A percentile compares a stretch with the other conserved stretches of the same genome.
These are phyloP conservation scores for Chlorella sp. DNA, from an alignment of 139 green algal genomes.

Conservation along the genomic window DNA sequence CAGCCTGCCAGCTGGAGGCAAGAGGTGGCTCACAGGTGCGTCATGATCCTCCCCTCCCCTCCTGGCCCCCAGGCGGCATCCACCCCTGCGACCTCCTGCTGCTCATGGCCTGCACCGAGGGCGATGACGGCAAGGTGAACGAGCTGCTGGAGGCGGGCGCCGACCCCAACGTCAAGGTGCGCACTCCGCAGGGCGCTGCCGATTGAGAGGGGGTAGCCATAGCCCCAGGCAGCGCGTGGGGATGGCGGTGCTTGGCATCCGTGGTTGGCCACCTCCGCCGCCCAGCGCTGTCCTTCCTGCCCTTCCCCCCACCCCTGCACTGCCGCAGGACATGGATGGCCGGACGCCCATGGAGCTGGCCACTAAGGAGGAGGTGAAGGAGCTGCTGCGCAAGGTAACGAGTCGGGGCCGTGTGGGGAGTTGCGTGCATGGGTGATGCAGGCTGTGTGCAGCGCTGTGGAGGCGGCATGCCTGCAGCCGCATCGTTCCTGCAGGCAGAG, in stretches of 20 bases:
- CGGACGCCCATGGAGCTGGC: conserved; percentile 77
- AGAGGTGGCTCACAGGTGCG: too few relatives aligned
- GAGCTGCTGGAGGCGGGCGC: conserved; percentile 88
- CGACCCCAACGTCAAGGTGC: conserved; percentile 63
- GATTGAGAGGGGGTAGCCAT: background rate
- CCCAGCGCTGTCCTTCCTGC: too few relatives aligned
- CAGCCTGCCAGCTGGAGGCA: background rate
- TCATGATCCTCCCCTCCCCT: background rate
- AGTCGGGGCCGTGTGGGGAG: too few relatives aligned
- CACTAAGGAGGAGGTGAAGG: conserved; percentile 66
- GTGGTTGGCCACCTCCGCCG: too few relatives aligned
- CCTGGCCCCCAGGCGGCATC: conserved; percentile 55
- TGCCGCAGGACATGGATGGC: conserved; percentile 71
- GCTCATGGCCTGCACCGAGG: conserved; percentile 88
- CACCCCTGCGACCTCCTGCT: conserved; percentile 93
- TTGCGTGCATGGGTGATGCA: too few relatives aligned
- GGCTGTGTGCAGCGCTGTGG: too few relatives aligned
- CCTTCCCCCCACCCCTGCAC: background rate
- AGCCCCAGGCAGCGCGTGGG: background rate
- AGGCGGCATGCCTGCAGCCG: too few relatives aligned
- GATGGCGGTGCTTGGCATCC: background rate
- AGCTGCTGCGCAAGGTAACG: conserved; percentile 57
- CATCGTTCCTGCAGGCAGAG: too few relatives aligned
- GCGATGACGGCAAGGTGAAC: conserved; percentile 92
- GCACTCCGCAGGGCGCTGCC: background rate